These are phyloP conservation scores for Aspergillus caelatus DNA, from an alignment of 2,329 filamentous ascomycete genomes.

Conservation along the genomic window DNA sequence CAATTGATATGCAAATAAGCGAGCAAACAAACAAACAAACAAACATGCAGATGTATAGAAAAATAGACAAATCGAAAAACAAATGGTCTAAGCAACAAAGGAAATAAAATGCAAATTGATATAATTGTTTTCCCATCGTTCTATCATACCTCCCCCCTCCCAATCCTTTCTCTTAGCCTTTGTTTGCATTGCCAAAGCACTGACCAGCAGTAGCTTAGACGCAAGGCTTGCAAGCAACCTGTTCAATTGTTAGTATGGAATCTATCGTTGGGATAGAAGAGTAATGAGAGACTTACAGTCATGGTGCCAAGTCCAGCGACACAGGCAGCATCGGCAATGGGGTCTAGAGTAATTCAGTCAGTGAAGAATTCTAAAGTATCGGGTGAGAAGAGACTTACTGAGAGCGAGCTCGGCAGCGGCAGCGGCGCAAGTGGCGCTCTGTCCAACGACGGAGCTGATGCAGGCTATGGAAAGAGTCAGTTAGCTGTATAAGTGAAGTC, in stretches of 20 bases:
- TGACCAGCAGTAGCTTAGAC: neutral
- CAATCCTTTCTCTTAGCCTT: neutral
- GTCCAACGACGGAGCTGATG: neutral
- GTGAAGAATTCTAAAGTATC: neutral
- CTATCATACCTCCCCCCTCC: neutral
- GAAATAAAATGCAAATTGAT: neutral
- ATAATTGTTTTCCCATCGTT: neutral
- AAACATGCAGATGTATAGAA: neutral
- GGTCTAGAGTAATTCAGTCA: neutral
- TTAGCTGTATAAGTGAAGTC: neutral
- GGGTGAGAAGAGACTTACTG: neutral
- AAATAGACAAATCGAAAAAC: neutral
- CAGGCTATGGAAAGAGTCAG: neutral
- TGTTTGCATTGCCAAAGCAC: neutral
- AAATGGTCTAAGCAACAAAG: neutral
- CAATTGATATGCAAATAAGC: neutral
- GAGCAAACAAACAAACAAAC: neutral
- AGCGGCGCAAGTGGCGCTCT: neutral
- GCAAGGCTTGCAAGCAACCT: neutral
- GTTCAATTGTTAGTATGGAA: neutral
- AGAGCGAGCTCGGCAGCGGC: neutral
- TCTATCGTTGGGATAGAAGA: neutral
- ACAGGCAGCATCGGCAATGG: neutral
- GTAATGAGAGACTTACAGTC: neutral
- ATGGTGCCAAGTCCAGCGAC: neutral